Evolutionary conservation across 352 stramenopile species (phyloP).

Genomic region (Phytophthora kernoviae): DNA sequence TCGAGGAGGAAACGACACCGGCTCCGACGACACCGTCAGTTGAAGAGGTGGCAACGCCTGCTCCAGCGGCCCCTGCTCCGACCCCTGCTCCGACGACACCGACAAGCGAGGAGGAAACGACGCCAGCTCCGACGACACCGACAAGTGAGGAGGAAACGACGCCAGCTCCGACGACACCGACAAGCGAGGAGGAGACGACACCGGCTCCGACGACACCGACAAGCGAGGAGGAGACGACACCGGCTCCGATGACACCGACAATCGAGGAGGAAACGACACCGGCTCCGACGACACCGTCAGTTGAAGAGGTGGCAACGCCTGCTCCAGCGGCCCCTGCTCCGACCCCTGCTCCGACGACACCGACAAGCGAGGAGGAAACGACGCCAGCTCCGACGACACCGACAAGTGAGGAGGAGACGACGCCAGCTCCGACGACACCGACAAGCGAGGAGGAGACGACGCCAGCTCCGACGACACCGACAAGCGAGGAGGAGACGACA

Average conservation of each 20-base stretch:
- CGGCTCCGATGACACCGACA: not conserved
- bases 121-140: too few species aligned
- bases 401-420: conserved; percentile 9
- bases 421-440: conserved; percentile 1
- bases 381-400: conserved; percentile 20
- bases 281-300: not conserved
- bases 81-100: too few species aligned
- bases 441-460: too few species aligned
- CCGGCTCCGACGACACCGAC: not conserved
- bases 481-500: conserved; percentile 1
- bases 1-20: conserved; percentile 10
- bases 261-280: conserved; percentile 6
- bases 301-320: not conserved
- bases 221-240: too few species aligned
- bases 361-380: too few species aligned
- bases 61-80: too few species aligned
- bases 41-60: too few species aligned
- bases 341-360: conserved; percentile 3
- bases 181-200: conserved; percentile 9
- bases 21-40: not conserved
- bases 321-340: too few species aligned
- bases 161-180: conserved; percentile 4
- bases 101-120: too few species aligned
- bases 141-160: too few species aligned
- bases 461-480: not conserved